Percentiles rank a stretch among this genome's conserved stretches.
Evolutionary conservation across 2,329 filamentous ascomycete species (phyloP).

Genomic region (Escovopsis sp.): DNA sequence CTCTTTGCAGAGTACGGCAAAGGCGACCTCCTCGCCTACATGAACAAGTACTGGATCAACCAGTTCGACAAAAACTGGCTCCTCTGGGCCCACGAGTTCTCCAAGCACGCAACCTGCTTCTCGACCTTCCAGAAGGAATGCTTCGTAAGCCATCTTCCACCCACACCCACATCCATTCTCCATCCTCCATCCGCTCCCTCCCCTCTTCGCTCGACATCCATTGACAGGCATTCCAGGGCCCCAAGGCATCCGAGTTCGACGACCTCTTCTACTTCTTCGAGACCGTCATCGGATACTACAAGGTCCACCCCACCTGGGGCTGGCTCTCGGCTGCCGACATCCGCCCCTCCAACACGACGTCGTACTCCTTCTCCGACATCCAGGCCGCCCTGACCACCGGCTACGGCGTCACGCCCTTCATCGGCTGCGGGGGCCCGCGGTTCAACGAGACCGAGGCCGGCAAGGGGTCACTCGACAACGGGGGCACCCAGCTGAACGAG

Average conservation of each 20-base stretch:
- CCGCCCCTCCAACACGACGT: slow-evolving; percentile 41
- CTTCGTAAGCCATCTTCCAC: slow-evolving; percentile 25
- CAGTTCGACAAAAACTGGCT: slow-evolving; percentile 39
- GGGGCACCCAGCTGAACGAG: slow-evolving; percentile 43
- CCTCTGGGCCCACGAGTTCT: slow-evolving; percentile 55
- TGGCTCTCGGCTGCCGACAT: slow-evolving; percentile 44
- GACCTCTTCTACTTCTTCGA: slow-evolving; percentile 51
- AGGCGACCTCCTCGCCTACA: slow-evolving; percentile 46
- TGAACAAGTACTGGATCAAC: slow-evolving; percentile 51
- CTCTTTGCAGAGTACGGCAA: slow-evolving; percentile 44
- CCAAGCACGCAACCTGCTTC: slow-evolving; percentile 54
- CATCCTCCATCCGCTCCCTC: too few species aligned
- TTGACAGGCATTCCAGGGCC: slow-evolving; percentile 20
- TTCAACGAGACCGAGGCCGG: slow-evolving; percentile 48
- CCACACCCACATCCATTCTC: too few species aligned
- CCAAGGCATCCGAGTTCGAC: slow-evolving; percentile 36
- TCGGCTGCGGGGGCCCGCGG: slow-evolving; percentile 45
- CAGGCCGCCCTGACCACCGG: slow-evolving; percentile 32
- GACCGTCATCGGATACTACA: slow-evolving; percentile 43
- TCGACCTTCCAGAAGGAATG: slow-evolving; percentile 50
- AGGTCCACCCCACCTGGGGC: slow-evolving; percentile 40
- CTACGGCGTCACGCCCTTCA: slow-evolving; percentile 41
- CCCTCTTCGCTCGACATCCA: neutral
- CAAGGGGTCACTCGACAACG: slow-evolving; percentile 36
- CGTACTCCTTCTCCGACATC: slow-evolving; percentile 38